phyloP scores from a whole-genome alignment of 1,284 basidiomycete species.

The Cryptococcus hybrid region DNA sequence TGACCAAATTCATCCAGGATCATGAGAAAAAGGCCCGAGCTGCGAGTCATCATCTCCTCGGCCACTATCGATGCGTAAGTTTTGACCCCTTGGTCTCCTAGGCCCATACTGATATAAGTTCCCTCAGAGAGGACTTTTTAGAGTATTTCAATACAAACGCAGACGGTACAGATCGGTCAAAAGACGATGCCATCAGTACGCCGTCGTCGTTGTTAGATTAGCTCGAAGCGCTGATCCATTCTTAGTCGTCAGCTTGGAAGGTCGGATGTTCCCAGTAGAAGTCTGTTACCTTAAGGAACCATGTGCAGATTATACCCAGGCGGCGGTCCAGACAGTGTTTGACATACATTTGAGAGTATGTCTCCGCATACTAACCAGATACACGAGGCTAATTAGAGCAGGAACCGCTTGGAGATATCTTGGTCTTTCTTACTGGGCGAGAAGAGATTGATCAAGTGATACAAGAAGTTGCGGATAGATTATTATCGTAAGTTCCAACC shows the following conservation, averaged over 20 bases:
- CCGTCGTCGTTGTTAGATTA: constrained; percentile 2
- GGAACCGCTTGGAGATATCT: constrained; percentile 74
- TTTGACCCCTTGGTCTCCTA: neutral
- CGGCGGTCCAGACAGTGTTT: constrained; percentile 80
- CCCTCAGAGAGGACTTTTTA: constrained; percentile 62
- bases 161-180: constrained; percentile 42
- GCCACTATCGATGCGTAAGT: constrained; percentile 84
- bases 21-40: constrained; percentile 77
- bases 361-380: constrained; percentile 2
- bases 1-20: constrained; percentile 58
- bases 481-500: constrained; percentile 61
- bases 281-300: constrained; percentile 73
- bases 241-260: constrained; percentile 84
- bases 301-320: constrained; percentile 73
- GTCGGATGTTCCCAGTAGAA: constrained; percentile 88
- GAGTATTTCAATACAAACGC: constrained; percentile 74
- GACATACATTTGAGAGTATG: constrained; percentile 78
- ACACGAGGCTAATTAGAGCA: constrained; percentile 44
- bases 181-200: constrained; percentile 49
- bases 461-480: constrained; percentile 73
- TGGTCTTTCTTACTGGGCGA: constrained; percentile 93
- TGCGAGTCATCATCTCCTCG: constrained; percentile 88
- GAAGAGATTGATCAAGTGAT: constrained; percentile 92
- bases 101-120: too few relatives aligned
- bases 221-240: constrained; percentile 42